Percentiles rank a stretch among this genome's conserved stretches.
These are phyloP conservation scores for Vigna mungo DNA, from an alignment of 306 rosid genomes.

Conservation along the genomic window DNA sequence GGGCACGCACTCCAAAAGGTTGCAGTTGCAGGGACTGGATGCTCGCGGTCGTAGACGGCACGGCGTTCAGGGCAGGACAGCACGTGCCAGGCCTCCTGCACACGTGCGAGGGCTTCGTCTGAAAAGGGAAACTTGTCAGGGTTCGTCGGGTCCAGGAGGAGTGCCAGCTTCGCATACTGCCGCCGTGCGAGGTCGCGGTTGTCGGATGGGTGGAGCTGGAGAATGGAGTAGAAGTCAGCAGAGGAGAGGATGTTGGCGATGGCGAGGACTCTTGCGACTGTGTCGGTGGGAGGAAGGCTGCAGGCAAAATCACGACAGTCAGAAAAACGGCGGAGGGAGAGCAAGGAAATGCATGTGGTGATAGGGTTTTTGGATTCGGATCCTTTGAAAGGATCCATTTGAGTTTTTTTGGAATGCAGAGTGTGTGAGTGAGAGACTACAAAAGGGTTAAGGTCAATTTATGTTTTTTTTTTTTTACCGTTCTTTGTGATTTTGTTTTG, in stretches of 20 bases:
- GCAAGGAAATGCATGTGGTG: slow-evolving; percentile 43
- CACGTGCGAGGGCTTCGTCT: slow-evolving; percentile 52
- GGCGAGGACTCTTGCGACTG: slow-evolving; percentile 49
- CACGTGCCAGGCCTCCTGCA: slow-evolving; percentile 59
- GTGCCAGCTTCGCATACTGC: slow-evolving; percentile 53
- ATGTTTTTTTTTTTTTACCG: no score
- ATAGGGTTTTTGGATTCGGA: slow-evolving; percentile 43
- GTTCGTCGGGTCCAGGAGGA: slow-evolving; percentile 52
- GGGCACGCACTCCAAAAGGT: slow-evolving; percentile 86
- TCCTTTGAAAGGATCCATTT: slow-evolving; percentile 33
- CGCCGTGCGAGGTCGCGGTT: slow-evolving; percentile 45
- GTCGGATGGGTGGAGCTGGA: slow-evolving; percentile 53
- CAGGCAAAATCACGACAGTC: slow-evolving; percentile 54
- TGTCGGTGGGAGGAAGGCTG: slow-evolving; percentile 46
- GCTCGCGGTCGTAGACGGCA: slow-evolving; percentile 44
- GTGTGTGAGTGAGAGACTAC: background rate
- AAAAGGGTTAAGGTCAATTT: slow-evolving; percentile 3
- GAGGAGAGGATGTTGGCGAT: slow-evolving; percentile 61
- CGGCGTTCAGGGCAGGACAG: slow-evolving; percentile 56
- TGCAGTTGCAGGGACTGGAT: background rate
- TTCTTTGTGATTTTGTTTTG: background rate
- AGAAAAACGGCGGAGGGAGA: slow-evolving; percentile 56
- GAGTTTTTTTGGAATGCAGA: slow-evolving; percentile 3
- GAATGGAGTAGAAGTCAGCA: slow-evolving; percentile 51
- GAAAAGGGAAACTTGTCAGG: slow-evolving; percentile 52